Base-by-base conservation (phyloP, 2,329 filamentous ascomycete genomes). In the Hypoxylon sp. region DNA sequence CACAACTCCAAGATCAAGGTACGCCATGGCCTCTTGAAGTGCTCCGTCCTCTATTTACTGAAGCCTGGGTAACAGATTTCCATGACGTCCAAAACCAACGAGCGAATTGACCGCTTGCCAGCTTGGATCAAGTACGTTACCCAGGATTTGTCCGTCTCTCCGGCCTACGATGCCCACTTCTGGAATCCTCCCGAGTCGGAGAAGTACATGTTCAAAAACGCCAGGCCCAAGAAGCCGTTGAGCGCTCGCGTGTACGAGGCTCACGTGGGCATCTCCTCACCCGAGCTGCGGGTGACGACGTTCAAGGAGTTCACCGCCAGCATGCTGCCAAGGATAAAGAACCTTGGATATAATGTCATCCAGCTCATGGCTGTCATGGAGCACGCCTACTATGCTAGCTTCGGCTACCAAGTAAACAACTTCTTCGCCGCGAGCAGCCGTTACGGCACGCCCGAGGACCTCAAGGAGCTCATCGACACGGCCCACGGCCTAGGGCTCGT, bases 301-400 rank as follows among this genome's bases (percentile, higher is more conserved):
- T 99, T 97, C 84, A 97, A 97, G 75, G 93, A 99, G 77, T 99
- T 99, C 74, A 98, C 94, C 2, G 83, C 88, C 70, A 92, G 91
- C 74, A 92, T 97, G 83, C 84, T 99, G 6, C 93, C 94, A 13
- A 86, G 94, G 55, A 98, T 99, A 78, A 89, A 93, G 72, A 80
- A 87, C 63, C 81, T 98, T 38, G 95, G 94, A 35, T 99, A 99
- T 81, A 98, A 99, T 73, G 90, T 93, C 51, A 98, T 99, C 67
- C 95, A 99, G 74, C 82, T 99, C 63, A 99, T 99, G 95, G 95
- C 95, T 41, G 83, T 99, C 72, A 99, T 99, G 94, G 95, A 99
- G 74, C 95, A 99, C 77, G 95, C 95, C 46, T 99, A 99, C 81
- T 99, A 99, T 74, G 95, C 95, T 69, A 98, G 94, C 72, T 99